These are phyloP conservation scores for Nemania abortiva DNA, from an alignment of 2,329 filamentous ascomycete genomes.

Conservation along the genomic window DNA sequence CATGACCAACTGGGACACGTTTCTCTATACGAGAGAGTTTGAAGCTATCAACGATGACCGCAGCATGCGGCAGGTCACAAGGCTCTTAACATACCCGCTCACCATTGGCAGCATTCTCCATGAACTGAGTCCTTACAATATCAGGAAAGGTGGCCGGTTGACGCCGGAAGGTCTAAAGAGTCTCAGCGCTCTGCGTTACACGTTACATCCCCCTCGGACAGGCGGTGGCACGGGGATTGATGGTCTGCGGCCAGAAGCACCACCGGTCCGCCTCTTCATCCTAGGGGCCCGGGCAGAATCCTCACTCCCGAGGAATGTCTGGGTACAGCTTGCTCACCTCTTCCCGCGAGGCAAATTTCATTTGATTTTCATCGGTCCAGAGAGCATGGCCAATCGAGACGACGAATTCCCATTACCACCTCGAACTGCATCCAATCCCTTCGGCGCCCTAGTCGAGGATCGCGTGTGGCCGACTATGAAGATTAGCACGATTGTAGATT, in stretches of 20 bases:
- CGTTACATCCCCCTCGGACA: conserved; percentile 85
- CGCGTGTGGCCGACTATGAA: conserved; percentile 90
- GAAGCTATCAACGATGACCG: conserved; percentile 91
- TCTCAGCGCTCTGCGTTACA: conserved; percentile 92
- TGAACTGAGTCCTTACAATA: conserved; percentile 91
- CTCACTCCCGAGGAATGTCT: conserved; percentile 91
- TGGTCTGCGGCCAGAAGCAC: conserved; percentile 84
- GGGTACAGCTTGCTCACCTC: conserved; percentile 93
- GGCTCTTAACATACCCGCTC: conserved; percentile 91
- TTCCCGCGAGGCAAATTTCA: conserved; percentile 95
- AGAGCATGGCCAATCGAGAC: conserved; percentile 95
- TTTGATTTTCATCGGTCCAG: conserved; percentile 93
- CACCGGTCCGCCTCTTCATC: conserved; percentile 91
- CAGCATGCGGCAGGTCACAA: conserved; percentile 91
- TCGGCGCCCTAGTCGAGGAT: conserved; percentile 93
- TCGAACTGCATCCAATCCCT: conserved; percentile 87
- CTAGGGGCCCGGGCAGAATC: conserved; percentile 97
- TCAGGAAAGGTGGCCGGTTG: conserved; percentile 79
- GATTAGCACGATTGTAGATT: conserved; percentile 97
- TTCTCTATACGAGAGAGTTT: conserved; percentile 92
- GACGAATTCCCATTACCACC: conserved; percentile 91
- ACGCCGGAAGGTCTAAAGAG: conserved; percentile 93
- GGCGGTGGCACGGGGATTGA: conserved; percentile 81
- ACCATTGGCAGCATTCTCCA: conserved; percentile 93
- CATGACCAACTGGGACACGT: conserved; percentile 99